A percentile compares a stretch with the other conserved stretches of the same genome.
Evolutionary conservation across 192 early-diverging fungal genomes (phyloP).

Genomic region (Allomyces macrogynus): DNA sequence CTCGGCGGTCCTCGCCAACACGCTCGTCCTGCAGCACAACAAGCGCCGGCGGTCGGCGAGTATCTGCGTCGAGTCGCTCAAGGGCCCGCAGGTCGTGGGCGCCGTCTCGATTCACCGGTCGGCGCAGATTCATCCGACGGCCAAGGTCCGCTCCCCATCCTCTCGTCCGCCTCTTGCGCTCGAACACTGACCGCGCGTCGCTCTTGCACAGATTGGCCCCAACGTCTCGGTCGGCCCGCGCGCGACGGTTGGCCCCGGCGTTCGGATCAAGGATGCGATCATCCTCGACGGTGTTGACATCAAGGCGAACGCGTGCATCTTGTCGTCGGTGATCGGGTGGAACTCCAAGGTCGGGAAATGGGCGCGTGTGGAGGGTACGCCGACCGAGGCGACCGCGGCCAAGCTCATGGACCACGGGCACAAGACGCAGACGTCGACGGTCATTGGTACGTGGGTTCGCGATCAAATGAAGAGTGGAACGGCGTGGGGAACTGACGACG

Average conservation of each 20-base stretch:
- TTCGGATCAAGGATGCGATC: slow-evolving; percentile 82
- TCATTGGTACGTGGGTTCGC: slow-evolving; percentile 45
- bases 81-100: slow-evolving; percentile 59
- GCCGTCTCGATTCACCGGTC: slow-evolving; percentile 90
- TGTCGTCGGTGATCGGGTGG: slow-evolving; percentile 85
- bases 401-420: slow-evolving; percentile 67
- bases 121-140: slow-evolving; percentile 76
- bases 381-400: slow-evolving; percentile 25
- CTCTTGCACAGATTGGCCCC: slow-evolving; percentile 50
- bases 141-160: slow-evolving; percentile 27
- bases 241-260: slow-evolving; percentile 68
- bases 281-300: slow-evolving; percentile 82
- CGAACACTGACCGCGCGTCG: too few relatives aligned
- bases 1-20: slow-evolving; percentile 85
- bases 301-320: slow-evolving; percentile 68
- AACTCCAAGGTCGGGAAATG: slow-evolving; percentile 80
- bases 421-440: slow-evolving; percentile 78
- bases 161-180: neutral
- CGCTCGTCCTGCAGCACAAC: slow-evolving; percentile 72
- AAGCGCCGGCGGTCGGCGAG: slow-evolving; percentile 39
- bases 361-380: slow-evolving; percentile 81
- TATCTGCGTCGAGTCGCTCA: slow-evolving; percentile 11
- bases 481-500: neutral
- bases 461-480: neutral
- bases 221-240: slow-evolving; percentile 90